Evolutionary conservation across 306 rosid genomes (phyloP), one percentile per base, ranked within the genome.

Genomic region (Malus fusca): DNA sequence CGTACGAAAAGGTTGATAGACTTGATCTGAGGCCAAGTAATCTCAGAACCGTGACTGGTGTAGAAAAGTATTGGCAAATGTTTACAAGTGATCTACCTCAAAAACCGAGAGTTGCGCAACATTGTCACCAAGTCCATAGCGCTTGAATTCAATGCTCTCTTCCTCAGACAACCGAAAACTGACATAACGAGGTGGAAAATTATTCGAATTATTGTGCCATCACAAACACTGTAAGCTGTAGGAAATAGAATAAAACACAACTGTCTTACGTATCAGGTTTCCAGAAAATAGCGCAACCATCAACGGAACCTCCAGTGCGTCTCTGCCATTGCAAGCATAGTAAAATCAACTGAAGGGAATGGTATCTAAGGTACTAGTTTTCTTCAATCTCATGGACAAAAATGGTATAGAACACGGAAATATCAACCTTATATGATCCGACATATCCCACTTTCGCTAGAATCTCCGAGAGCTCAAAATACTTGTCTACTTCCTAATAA

Each of bases 241-340:
- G 44, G 44, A 31, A 66, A 25, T 40, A 11, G 71, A 55, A 68
- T 14, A 68, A 22, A 1, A 63, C 40, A 18, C 28, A 33, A 43
- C 72, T 22, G 58, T 33, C 82, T 83, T 84, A 93, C 97, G 82
- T 88, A 80, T 91, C 84, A 78, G 90, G 81, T 85, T 93, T 93
- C 98, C 97, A 91, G 76, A 89, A 91, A 85, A 81, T 85, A 33
- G 98, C 93, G 73, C 98, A 93, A 44, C 97, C 98, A 61, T 93
- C 98, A 66, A 81, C 73, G 21, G 80, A 18, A 78, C 79, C 90
- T 75, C 97, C 98, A 7, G 96, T 93, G 84, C 98, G 97, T 81
- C 96, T 93, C 97, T 93, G 72, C 71, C 83, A 73, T 72, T 37
- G 19, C 55, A 80, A 80, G 53, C 58, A 52, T 3, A 51, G 4